phyloP scores from a whole-genome alignment of 495 filamentous ascomycete genomes.

The Aspergillus haitiensis region DNA sequence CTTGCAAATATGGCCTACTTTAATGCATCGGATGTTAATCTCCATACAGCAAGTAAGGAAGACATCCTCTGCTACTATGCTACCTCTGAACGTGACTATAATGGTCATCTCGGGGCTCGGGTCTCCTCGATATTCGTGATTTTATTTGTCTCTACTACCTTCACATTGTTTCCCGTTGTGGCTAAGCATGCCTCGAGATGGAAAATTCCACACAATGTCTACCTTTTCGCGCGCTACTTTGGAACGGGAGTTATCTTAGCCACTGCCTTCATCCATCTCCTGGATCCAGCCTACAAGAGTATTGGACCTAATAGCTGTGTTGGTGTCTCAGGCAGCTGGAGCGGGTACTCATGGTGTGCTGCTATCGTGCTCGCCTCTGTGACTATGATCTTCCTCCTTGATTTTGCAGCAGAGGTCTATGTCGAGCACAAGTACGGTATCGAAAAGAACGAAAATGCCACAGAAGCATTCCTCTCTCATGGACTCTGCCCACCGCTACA shows the following conservation, averaged over 20 bases:
- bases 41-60: constrained; percentile 33
- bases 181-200: constrained; percentile 45
- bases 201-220: constrained; percentile 60
- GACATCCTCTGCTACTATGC: constrained; percentile 33
- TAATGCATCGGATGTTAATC: constrained; percentile 32
- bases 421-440: constrained; percentile 53
- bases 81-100: constrained; percentile 40
- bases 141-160: constrained; percentile 37
- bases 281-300: constrained; percentile 54
- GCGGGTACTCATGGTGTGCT: constrained; percentile 43
- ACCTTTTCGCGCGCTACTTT: constrained; percentile 74
- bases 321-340: constrained; percentile 55
- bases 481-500: not conserved
- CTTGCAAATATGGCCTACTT: no score
- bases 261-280: constrained; percentile 64
- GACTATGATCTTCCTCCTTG: constrained; percentile 43
- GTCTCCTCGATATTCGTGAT: constrained; percentile 51
- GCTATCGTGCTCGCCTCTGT: constrained; percentile 41
- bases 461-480: not conserved
- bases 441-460: constrained; percentile 7
- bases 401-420: constrained; percentile 51
- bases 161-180: constrained; percentile 56
- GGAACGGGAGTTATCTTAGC: constrained; percentile 71
- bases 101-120: constrained; percentile 44
- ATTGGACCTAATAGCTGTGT: constrained; percentile 56